A percentile compares a stretch with the other conserved stretches of the same genome.
Evolutionary conservation across 2,329 filamentous ascomycete genomes (phyloP).

Genomic region (Botrytis squamosa): DNA sequence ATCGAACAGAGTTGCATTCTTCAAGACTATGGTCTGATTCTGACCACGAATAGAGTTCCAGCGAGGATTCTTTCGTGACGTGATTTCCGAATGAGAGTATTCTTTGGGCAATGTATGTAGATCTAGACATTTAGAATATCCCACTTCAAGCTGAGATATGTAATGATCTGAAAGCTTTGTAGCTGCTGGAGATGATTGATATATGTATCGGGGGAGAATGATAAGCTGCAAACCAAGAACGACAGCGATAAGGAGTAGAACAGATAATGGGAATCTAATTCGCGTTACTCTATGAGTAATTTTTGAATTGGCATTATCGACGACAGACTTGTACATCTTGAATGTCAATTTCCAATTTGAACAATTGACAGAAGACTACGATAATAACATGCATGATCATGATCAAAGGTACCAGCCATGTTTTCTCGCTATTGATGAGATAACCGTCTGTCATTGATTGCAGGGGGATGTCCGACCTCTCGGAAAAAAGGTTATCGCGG

Average conservation of each 20-base stretch:
- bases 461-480: not conserved
- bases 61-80: slow-evolving; percentile 41
- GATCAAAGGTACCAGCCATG: not conserved
- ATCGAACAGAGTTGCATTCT: slow-evolving; percentile 47
- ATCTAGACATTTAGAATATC: slow-evolving; percentile 35
- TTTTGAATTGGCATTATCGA: not conserved
- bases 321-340: slow-evolving; percentile 19
- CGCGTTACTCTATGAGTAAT: not conserved
- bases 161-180: slow-evolving; percentile 30
- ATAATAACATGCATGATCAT: not conserved
- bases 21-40: slow-evolving; percentile 41
- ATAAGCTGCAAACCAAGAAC: slow-evolving; percentile 32
- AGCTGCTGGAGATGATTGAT: slow-evolving; percentile 24
- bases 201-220: slow-evolving; percentile 33
- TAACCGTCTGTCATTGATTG: not conserved
- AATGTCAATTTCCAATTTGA: not conserved
- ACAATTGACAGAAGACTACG: not conserved
- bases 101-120: slow-evolving; percentile 28
- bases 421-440: not conserved
- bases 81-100: slow-evolving; percentile 16
- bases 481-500: slow-evolving; percentile 8
- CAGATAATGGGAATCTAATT: slow-evolving; percentile 28
- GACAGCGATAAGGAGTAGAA: slow-evolving; percentile 28
- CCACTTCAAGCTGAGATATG: slow-evolving; percentile 28
- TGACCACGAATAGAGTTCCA: slow-evolving; percentile 45